Evolutionary conservation across 345 rosid species (phyloP).

Genomic region (Aquilaria sinensis): DNA sequence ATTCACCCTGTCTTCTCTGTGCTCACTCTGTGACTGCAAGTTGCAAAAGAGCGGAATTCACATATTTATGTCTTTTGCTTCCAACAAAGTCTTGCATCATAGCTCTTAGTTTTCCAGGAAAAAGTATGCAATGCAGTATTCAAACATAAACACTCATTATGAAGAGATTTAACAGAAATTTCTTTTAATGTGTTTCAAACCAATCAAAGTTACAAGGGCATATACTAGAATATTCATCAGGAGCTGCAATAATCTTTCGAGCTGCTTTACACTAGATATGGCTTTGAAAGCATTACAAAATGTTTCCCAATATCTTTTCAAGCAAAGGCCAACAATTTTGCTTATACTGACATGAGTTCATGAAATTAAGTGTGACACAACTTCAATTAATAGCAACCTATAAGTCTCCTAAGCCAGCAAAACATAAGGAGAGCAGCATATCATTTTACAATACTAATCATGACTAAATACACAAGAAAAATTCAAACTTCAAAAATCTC

Average conservation of each 20-base stretch:
- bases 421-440: no score
- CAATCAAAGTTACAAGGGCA: no score
- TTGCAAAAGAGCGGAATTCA: not conserved
- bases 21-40: constrained; percentile 41
- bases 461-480: not conserved
- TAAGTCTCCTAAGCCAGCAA: no score
- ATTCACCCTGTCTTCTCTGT: constrained; percentile 22
- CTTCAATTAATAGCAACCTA: not conserved
- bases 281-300: no score
- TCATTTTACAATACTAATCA: not conserved
- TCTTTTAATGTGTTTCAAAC: no score
- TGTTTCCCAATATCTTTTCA: no score
- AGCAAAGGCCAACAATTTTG: no score
- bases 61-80: not conserved
- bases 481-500: not conserved
- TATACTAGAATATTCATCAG: no score
- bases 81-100: not conserved
- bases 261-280: no score
- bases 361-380: not conserved
- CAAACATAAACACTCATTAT: not conserved
- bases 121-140: not conserved
- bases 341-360: not conserved
- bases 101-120: not conserved
- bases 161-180: no score
- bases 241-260: no score